Evolutionary conservation across 2,329 filamentous ascomycete species (phyloP).

Genomic region (Colletotrichum phormii): DNA sequence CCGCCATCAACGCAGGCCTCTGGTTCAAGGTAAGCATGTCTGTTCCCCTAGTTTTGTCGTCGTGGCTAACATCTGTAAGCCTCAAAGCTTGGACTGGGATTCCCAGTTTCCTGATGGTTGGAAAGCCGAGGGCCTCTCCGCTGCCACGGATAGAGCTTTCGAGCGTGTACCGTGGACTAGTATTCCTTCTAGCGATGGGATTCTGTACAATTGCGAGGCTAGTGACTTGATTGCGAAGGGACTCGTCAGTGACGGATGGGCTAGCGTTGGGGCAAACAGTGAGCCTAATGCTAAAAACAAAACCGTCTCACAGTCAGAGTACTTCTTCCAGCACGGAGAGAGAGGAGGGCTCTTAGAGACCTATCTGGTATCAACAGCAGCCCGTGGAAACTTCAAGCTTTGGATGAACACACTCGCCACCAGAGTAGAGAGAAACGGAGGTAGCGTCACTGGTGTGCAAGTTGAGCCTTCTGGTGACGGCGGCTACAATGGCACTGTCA

Average conservation of each 20-base stretch:
- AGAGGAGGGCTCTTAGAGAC: background rate
- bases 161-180: background rate
- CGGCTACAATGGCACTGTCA: background rate
- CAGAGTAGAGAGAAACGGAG: background rate
- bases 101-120: slow-evolving; percentile 44
- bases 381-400: background rate
- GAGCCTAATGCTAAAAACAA: background rate
- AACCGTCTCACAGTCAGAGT: background rate
- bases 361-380: background rate
- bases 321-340: background rate
- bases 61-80: slow-evolving; percentile 35
- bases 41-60: slow-evolving; percentile 38
- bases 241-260: background rate
- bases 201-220: background rate
- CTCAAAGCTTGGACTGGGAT: slow-evolving; percentile 45
- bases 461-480: background rate
- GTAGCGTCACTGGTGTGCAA: background rate
- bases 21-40: background rate
- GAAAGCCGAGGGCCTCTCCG: slow-evolving; percentile 40
- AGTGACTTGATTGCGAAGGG: background rate
- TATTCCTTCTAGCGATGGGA: background rate
- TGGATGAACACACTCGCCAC: background rate
- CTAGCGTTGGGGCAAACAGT: background rate
- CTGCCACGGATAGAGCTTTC: slow-evolving; percentile 35
- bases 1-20: slow-evolving; percentile 43